phyloP scores from a whole-genome alignment of 2,329 filamentous ascomycete genomes.

The Fusarium coffeatum region DNA sequence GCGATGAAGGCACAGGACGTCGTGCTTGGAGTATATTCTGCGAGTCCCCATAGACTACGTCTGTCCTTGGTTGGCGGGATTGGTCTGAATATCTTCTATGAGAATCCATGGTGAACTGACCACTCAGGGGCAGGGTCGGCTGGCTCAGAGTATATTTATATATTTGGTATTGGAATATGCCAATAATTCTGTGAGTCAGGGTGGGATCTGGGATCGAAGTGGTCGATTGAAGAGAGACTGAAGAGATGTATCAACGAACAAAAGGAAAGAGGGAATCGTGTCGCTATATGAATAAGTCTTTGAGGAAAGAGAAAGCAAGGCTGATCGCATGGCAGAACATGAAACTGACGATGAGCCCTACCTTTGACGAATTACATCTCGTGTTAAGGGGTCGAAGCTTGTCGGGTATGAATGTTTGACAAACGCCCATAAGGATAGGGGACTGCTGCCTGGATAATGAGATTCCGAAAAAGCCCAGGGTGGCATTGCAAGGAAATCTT shows the following conservation, averaged over 20 bases:
- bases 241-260: not conserved
- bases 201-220: not conserved
- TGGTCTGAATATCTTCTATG: not conserved
- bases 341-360: not conserved
- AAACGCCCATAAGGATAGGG: not conserved
- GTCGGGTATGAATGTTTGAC: slow-evolving; percentile 1
- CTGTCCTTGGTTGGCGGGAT: not conserved
- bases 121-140: not conserved
- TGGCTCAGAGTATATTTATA: not conserved
- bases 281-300: not conserved
- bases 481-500: not conserved
- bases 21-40: not conserved
- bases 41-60: not conserved
- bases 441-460: slow-evolving; percentile 20
- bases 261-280: not conserved
- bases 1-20: not conserved
- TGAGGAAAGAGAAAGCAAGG: not conserved
- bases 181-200: not conserved
- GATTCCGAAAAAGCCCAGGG: slow-evolving; percentile 1
- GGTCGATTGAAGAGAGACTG: not conserved
- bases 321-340: slow-evolving; percentile 16
- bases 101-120: slow-evolving; percentile 1
- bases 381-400: not conserved
- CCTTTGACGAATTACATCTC: not conserved
- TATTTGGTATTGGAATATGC: too few species aligned